phyloP scores from a whole-genome alignment of 2,329 filamentous ascomycete genomes.

The Beauveria pseudobassiana region DNA sequence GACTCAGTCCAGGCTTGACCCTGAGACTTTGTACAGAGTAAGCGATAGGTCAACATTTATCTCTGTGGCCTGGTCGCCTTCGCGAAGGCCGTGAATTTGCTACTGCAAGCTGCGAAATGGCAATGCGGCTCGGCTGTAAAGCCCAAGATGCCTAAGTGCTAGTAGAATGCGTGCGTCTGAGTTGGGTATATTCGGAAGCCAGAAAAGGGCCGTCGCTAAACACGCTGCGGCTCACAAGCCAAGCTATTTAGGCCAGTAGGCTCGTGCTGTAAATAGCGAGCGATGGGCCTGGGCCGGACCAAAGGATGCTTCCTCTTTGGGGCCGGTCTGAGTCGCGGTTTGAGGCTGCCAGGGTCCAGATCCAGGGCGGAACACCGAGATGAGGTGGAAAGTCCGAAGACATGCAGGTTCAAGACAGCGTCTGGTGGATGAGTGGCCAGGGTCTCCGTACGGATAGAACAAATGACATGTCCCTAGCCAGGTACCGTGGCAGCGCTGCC shows the following conservation, averaged over 20 bases:
- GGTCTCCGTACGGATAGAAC: background rate
- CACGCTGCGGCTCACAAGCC: background rate
- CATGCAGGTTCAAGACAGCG: background rate
- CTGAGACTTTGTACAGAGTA: background rate
- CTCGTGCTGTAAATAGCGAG: background rate
- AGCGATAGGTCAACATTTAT: too few relatives aligned
- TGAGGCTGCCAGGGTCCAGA: background rate
- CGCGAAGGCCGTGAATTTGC: background rate
- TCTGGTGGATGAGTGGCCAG: background rate
- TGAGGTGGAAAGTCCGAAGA: background rate
- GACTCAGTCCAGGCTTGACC: background rate
- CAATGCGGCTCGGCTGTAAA: background rate
- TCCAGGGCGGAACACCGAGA: constrained; percentile 4
- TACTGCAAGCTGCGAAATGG: background rate
- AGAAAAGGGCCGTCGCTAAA: background rate
- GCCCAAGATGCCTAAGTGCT: background rate
- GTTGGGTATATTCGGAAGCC: background rate
- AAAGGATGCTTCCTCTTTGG: constrained; percentile 5
- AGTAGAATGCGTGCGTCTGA: background rate
- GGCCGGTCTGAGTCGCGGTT: background rate
- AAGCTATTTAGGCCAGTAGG: background rate
- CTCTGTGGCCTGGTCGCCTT: too few relatives aligned
- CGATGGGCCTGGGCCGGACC: constrained; percentile 3
- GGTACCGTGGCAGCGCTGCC: background rate
- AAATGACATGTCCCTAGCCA: background rate